These are phyloP conservation scores for Populus hybrid DNA, from an alignment of 441 rosid genomes.

Conservation along the genomic window DNA sequence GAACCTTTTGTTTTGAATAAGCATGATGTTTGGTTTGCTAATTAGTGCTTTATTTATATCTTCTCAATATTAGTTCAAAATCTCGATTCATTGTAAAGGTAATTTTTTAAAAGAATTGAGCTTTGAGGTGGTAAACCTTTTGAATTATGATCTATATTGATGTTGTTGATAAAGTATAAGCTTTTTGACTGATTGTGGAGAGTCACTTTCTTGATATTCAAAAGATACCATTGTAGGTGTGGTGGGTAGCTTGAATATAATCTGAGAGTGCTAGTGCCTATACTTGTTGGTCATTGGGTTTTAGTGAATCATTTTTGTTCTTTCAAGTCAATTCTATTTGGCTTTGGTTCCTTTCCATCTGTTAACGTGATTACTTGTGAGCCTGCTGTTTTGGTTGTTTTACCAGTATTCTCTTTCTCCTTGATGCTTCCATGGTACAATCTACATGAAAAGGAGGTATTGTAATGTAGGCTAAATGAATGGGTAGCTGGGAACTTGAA, in stretches of 20 bases:
- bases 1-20: background rate
- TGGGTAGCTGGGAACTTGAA: background rate
- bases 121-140: background rate
- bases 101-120: background rate
- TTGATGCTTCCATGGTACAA: background rate
- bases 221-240: background rate
- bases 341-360: background rate
- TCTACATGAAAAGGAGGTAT: background rate
- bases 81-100: background rate
- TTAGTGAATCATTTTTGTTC: background rate
- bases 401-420: background rate
- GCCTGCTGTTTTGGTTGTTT: background rate
- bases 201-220: background rate
- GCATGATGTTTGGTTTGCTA: background rate
- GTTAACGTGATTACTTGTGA: background rate
- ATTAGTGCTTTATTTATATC: background rate
- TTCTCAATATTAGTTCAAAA: background rate
- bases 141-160: background rate
- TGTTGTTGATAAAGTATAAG: background rate
- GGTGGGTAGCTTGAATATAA: background rate
- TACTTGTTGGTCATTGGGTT: background rate
- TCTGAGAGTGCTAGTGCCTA: background rate
- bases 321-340: background rate
- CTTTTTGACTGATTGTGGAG: background rate
- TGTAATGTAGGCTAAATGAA: background rate